Evolutionary conservation across 768 basidiomycete species (phyloP).

Genomic region (Rhodotorula kratochvilovae): DNA sequence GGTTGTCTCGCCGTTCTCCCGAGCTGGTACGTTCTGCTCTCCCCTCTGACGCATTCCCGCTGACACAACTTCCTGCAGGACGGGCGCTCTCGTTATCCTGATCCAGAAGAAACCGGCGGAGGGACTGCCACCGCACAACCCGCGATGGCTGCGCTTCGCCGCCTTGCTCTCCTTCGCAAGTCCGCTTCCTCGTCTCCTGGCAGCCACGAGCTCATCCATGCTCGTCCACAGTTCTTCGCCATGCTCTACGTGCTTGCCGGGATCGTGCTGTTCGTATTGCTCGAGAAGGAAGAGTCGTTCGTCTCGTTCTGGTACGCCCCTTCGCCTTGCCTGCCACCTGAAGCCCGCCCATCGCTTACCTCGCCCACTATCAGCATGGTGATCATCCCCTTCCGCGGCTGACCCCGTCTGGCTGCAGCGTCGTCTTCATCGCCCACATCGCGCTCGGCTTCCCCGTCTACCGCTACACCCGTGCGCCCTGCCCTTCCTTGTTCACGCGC

Average conservation of each 20-base stretch:
- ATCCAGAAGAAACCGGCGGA: neutral
- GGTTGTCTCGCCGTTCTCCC: conserved; percentile 1
- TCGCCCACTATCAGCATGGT: neutral
- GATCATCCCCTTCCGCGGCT: too few species aligned
- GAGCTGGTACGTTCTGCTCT: neutral
- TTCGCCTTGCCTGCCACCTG: too few species aligned
- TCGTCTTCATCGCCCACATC: conserved; percentile 9
- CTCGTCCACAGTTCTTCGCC: conserved; percentile 1
- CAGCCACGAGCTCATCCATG: accelerated
- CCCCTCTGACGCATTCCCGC: too few species aligned
- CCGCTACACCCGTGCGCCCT: conserved; percentile 23
- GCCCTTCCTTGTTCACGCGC: neutral
- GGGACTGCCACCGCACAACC: conserved; percentile 9
- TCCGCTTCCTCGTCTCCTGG: neutral
- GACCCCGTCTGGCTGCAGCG: neutral
- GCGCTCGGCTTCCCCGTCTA: conserved; percentile 28
- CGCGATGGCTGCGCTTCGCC: neutral
- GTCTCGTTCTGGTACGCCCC: conserved; percentile 21
- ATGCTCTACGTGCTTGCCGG: conserved; percentile 2
- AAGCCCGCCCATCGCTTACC: neutral
- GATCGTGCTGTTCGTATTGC: conserved; percentile 15
- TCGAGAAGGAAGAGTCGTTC: conserved; percentile 13
- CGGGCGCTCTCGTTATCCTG: conserved; percentile 1
- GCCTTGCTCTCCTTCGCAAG: neutral
- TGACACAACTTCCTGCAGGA: neutral